Conservation (phyloP, 169 alveolate species). For the Eimeria acervulina region DNA sequence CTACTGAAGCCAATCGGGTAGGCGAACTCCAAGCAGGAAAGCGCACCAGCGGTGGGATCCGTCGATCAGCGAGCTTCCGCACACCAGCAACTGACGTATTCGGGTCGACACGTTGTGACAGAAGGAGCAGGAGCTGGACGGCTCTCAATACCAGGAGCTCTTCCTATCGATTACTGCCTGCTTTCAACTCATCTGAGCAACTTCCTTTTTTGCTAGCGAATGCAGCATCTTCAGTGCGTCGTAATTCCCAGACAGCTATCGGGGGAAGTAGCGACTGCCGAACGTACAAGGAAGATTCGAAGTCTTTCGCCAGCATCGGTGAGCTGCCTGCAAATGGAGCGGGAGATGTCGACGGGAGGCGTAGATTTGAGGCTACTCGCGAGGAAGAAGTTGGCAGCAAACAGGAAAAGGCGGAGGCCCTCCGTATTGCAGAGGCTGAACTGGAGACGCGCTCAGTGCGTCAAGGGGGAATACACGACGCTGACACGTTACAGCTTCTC, state of each 20-base stretch:
- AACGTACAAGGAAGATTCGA: background rate
- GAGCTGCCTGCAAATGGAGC: background rate
- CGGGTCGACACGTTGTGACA: background rate
- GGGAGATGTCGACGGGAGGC: background rate
- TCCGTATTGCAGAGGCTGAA: background rate
- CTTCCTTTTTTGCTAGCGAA: background rate
- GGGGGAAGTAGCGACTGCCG: conserved; percentile 10
- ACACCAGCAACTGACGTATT: background rate
- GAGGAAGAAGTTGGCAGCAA: background rate
- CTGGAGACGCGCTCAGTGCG: background rate
- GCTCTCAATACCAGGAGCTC: background rate
- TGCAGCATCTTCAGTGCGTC: background rate
- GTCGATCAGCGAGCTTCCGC: background rate
- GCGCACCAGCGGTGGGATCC: background rate
- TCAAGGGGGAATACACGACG: background rate
- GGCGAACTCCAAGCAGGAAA: background rate
- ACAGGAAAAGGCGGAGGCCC: background rate
- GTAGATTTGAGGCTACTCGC: background rate
- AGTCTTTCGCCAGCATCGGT: background rate
- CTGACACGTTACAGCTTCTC: background rate
- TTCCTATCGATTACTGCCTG: no score
- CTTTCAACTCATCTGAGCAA: background rate
- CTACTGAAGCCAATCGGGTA: background rate
- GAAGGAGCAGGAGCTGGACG: background rate
- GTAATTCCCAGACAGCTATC: background rate